These are phyloP conservation scores for Beauveria asiatica DNA, from an alignment of 2,329 filamentous ascomycete species.

Conservation along the genomic window DNA sequence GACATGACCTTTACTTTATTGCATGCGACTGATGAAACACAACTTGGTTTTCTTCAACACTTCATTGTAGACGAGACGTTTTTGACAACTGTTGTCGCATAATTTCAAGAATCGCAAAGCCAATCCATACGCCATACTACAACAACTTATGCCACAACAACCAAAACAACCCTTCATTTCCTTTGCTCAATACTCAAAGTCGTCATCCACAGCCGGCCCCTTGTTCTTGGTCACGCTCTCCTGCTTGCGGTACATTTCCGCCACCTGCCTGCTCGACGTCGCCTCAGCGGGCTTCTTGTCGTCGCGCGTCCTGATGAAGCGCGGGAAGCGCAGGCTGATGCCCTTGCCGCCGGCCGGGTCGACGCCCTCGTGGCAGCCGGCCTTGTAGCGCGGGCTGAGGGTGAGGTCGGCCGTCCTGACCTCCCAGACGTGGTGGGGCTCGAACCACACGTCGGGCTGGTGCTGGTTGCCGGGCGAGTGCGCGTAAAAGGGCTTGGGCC, in stretches of 20 bases:
- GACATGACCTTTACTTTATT: background rate
- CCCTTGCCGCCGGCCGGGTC: conserved; percentile 64
- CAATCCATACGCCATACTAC: background rate
- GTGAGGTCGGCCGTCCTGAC: conserved; percentile 95
- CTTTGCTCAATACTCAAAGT: conserved; percentile 83
- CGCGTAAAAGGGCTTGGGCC: conserved; percentile 87
- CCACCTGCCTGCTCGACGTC: conserved; percentile 74
- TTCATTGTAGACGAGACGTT: background rate
- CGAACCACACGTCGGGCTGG: conserved; percentile 98
- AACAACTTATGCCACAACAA: background rate
- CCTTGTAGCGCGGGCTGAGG: conserved; percentile 84
- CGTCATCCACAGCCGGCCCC: conserved; percentile 82
- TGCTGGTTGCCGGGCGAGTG: conserved; percentile 80
- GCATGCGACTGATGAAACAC: background rate
- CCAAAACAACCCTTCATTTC: background rate
- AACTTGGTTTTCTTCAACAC: background rate
- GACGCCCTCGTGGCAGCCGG: conserved; percentile 75
- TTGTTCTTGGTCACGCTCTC: conserved; percentile 84
- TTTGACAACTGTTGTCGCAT: background rate
- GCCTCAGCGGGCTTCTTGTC: conserved; percentile 95
- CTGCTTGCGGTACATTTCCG: conserved; percentile 95
- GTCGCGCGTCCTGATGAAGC: conserved; percentile 85
- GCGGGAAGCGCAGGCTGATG: conserved; percentile 81
- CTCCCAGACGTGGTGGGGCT: conserved; percentile 92
- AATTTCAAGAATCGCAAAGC: background rate